Evolutionary conservation across 2,329 filamentous ascomycete genomes (phyloP).

Genomic region (Huntiella bhutanensis): DNA sequence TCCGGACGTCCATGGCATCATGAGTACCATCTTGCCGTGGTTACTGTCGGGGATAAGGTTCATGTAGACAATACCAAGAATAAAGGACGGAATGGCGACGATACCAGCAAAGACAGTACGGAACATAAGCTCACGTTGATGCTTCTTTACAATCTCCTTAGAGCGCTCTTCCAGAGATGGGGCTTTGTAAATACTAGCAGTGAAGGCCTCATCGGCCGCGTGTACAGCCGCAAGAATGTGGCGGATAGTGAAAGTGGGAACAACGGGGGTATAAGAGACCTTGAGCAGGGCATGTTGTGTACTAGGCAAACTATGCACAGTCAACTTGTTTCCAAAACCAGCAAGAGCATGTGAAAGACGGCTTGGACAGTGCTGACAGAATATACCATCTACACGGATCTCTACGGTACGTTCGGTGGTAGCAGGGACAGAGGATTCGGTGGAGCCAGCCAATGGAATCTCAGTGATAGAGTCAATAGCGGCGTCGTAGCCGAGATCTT

Average conservation of each 20-base stretch:
- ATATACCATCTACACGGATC: slow-evolving; percentile 52
- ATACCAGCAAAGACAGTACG: slow-evolving; percentile 52
- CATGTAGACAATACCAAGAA: slow-evolving; percentile 87
- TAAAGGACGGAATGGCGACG: slow-evolving; percentile 61
- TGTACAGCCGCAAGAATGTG: slow-evolving; percentile 51
- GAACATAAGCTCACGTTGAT: slow-evolving; percentile 47
- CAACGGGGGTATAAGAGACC: slow-evolving; percentile 48
- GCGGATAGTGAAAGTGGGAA: slow-evolving; percentile 55
- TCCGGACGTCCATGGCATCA: slow-evolving; percentile 50
- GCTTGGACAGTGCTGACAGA: slow-evolving; percentile 51
- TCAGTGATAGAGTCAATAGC: slow-evolving; percentile 32
- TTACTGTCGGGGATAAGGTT: slow-evolving; percentile 48
- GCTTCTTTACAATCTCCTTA: slow-evolving; percentile 48
- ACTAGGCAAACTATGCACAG: slow-evolving; percentile 35
- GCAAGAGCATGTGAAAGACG: slow-evolving; percentile 35
- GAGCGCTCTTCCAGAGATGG: slow-evolving; percentile 72
- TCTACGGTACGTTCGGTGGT: slow-evolving; percentile 35
- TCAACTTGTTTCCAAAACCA: slow-evolving; percentile 30
- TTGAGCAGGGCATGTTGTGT: slow-evolving; percentile 47
- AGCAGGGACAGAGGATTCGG: slow-evolving; percentile 13
- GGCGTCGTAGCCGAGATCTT: slow-evolving; percentile 48
- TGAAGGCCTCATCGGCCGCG: slow-evolving; percentile 44
- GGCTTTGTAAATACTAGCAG: slow-evolving; percentile 54
- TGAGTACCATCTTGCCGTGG: slow-evolving; percentile 42
- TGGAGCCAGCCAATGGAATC: slow-evolving; percentile 18